These are phyloP conservation scores for Fulvia fulva DNA, from an alignment of 2,329 filamentous ascomycete genomes.

Conservation along the genomic window DNA sequence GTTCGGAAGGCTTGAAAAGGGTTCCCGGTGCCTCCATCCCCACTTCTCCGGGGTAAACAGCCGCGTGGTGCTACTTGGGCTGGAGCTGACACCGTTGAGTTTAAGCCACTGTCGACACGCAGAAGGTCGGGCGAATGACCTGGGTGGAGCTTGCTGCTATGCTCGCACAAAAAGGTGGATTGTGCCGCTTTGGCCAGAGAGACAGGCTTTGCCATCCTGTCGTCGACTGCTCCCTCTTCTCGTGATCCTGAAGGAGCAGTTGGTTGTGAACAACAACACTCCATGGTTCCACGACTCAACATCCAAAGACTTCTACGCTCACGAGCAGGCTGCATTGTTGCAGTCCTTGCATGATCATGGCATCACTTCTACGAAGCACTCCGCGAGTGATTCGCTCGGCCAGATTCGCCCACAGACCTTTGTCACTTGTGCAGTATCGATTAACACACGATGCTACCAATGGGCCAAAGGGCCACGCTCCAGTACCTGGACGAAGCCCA, in stretches of 20 bases:
- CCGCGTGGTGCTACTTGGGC: neutral
- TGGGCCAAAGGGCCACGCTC: conserved; percentile 31
- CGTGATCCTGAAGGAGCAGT: neutral
- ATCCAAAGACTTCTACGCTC: neutral
- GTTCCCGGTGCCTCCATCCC: neutral
- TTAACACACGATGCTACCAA: conserved; percentile 28
- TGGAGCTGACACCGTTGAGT: neutral
- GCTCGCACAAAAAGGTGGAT: neutral
- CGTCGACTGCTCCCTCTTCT: neutral
- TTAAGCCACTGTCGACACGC: neutral
- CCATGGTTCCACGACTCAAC: neutral
- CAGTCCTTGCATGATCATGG: conserved; percentile 10
- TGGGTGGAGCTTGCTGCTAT: neutral
- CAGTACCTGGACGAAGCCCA: conserved; percentile 27
- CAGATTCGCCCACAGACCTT: conserved; percentile 6
- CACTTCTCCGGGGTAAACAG: neutral
- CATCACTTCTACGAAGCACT: conserved; percentile 19
- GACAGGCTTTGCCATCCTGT: neutral
- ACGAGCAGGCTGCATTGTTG: neutral
- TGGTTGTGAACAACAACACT: neutral
- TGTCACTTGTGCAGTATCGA: conserved; percentile 19
- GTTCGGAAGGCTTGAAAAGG: neutral
- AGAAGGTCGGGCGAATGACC: neutral
- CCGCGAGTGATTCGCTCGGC: conserved; percentile 18
- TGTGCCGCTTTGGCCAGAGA: neutral